phyloP scores from a whole-genome alignment of 164 flowering plant genomes.

The Tetracentron sinense region DNA sequence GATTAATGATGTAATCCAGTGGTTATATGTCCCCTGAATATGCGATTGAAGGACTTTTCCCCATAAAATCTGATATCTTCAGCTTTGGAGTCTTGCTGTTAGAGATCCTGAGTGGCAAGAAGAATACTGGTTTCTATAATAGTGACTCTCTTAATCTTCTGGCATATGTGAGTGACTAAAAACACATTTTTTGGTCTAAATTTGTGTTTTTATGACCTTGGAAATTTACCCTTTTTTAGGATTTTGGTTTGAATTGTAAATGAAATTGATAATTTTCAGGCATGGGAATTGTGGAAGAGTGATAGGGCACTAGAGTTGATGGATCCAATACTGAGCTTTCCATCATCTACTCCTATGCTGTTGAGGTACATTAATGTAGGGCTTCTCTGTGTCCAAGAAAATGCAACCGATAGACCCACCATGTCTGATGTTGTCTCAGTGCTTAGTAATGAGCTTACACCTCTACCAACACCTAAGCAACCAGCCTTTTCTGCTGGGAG shows the following conservation, averaged over 20 bases:
- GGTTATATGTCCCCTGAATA: background rate
- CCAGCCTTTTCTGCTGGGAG: too few relatives aligned
- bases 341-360: background rate
- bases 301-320: background rate
- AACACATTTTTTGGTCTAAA: background rate
- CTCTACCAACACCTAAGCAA: background rate
- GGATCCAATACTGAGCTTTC: background rate
- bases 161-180: constrained; percentile 13
- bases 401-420: background rate
- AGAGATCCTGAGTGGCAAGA: background rate
- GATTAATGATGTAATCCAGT: background rate
- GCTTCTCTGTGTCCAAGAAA: background rate
- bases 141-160: constrained; percentile 1
- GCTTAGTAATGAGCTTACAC: background rate
- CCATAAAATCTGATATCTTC: background rate
- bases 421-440: background rate
- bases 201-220: background rate
- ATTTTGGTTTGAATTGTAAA: background rate
- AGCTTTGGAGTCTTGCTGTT: background rate
- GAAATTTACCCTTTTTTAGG: background rate
- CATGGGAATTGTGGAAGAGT: background rate
- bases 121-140: background rate
- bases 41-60: background rate
- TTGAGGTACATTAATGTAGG: background rate
- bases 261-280: too few relatives aligned